These are phyloP conservation scores for Scheffersomyces quercinus DNA, from an alignment of 1,139 yeast species.

Conservation along the genomic window DNA sequence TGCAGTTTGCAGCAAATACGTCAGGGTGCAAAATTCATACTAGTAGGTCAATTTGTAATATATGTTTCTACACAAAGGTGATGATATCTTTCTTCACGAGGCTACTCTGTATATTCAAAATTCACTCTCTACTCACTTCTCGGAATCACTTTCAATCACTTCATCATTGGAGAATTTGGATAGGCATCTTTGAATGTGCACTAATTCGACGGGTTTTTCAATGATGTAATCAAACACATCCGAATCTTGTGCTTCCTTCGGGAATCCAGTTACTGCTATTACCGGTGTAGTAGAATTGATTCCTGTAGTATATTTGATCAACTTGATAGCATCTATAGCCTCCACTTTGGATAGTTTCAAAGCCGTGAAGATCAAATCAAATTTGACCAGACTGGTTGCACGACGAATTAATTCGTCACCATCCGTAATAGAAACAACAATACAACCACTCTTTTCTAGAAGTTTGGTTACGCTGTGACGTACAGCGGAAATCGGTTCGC, in stretches of 20 bases:
- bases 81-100: no score
- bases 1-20: no score
- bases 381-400: constrained; percentile 80
- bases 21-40: no score
- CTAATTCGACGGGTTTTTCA: constrained; percentile 68
- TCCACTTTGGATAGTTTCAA: constrained; percentile 65
- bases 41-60: no score
- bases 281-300: constrained; percentile 77
- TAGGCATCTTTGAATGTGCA: constrained; percentile 23
- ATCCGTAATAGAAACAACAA: constrained; percentile 73
- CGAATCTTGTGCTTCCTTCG: constrained; percentile 60
- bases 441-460: constrained; percentile 73
- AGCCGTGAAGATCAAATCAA: constrained; percentile 82
- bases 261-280: constrained; percentile 73
- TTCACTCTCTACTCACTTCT: not conserved
- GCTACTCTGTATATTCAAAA: not conserved
- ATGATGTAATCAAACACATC: constrained; percentile 70
- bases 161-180: constrained; percentile 26
- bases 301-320: constrained; percentile 76
- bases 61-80: no score
- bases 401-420: constrained; percentile 84
- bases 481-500: constrained; percentile 86
- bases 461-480: constrained; percentile 67
- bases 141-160: constrained; percentile 21
- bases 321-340: constrained; percentile 74